A percentile compares a stretch with the other conserved stretches of the same genome.
Evolutionary conservation across 176 grass and related monocot species (phyloP).

Genomic region (Oryza glaberrima): DNA sequence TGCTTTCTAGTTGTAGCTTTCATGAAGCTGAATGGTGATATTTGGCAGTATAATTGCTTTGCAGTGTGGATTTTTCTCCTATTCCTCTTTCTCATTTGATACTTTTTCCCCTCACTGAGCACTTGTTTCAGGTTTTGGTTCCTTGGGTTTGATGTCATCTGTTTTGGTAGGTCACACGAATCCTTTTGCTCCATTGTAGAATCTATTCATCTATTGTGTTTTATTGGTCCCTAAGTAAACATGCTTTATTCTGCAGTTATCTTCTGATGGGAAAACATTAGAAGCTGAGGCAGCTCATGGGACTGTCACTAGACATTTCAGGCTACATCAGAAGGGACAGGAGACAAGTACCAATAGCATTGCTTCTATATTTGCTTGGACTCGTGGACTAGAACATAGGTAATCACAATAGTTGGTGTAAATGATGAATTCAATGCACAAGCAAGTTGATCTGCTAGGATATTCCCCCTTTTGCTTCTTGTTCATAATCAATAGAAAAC

Average conservation of each 20-base stretch:
- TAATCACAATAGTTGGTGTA: slow-evolving; percentile 33
- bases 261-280: slow-evolving; percentile 93
- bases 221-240: slow-evolving; percentile 28
- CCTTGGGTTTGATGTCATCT: slow-evolving; percentile 89
- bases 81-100: slow-evolving; percentile 13
- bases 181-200: slow-evolving; percentile 30
- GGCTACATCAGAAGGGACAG: slow-evolving; percentile 86
- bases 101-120: slow-evolving; percentile 15
- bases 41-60: slow-evolving; percentile 12
- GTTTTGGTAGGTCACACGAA: slow-evolving; percentile 64
- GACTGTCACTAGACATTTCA: slow-evolving; percentile 92
- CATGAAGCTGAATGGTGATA: slow-evolving; percentile 30
- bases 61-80: neutral
- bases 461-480: neutral
- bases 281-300: slow-evolving; percentile 99
- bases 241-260: slow-evolving; percentile 65
- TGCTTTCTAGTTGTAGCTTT: neutral
- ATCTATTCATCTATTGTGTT: slow-evolving; percentile 2
- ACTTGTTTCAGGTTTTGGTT: slow-evolving; percentile 88
- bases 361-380: slow-evolving; percentile 99
- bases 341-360: slow-evolving; percentile 99
- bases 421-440: neutral
- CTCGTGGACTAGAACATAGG: slow-evolving; percentile 93
- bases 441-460: neutral
- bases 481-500: slow-evolving; percentile 6